Conservation (phyloP, 2,329 filamentous ascomycete species). For the Trichophyton benhamiae region DNA sequence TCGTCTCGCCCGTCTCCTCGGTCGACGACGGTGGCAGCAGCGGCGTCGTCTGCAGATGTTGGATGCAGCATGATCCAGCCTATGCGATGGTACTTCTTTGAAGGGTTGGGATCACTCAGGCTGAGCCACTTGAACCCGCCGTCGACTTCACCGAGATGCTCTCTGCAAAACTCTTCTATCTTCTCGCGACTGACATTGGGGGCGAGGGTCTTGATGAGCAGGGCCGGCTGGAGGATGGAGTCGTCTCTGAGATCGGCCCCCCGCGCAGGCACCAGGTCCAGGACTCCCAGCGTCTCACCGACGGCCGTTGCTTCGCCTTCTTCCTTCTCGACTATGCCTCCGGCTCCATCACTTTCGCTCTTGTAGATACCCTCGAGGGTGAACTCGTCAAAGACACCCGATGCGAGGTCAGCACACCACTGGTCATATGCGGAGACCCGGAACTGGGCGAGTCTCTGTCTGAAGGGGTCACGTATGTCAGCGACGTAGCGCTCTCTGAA, state of each 20-base stretch:
- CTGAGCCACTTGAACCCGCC: slow-evolving; percentile 94
- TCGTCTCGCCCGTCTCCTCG: slow-evolving; percentile 62
- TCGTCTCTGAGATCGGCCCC: slow-evolving; percentile 84
- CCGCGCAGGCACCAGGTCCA: slow-evolving; percentile 72
- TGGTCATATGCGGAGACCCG: slow-evolving; percentile 67
- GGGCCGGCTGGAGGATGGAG: slow-evolving; percentile 72
- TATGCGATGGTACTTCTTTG: slow-evolving; percentile 93
- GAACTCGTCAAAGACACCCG: slow-evolving; percentile 83
- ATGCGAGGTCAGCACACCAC: slow-evolving; percentile 79
- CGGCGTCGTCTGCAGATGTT: slow-evolving; percentile 49
- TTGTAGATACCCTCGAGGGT: slow-evolving; percentile 90
- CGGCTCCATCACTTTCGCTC: slow-evolving; percentile 75
- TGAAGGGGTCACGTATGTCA: slow-evolving; percentile 64
- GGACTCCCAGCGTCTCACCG: slow-evolving; percentile 84
- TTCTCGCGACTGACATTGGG: slow-evolving; percentile 91
- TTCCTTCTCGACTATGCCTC: slow-evolving; percentile 80
- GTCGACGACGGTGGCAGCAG: slow-evolving; percentile 51
- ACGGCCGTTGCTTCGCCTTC: slow-evolving; percentile 86
- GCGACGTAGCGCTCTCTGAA: slow-evolving; percentile 90
- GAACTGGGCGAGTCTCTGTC: slow-evolving; percentile 63
- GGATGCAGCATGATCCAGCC: slow-evolving; percentile 96
- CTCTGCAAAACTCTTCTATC: slow-evolving; percentile 85
- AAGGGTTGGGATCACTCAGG: slow-evolving; percentile 88
- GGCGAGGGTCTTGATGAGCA: slow-evolving; percentile 95
- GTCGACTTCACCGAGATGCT: slow-evolving; percentile 79